phyloP scores from a whole-genome alignment of 2,329 filamentous ascomycete genomes.

The Cladorrhinum sp. region DNA sequence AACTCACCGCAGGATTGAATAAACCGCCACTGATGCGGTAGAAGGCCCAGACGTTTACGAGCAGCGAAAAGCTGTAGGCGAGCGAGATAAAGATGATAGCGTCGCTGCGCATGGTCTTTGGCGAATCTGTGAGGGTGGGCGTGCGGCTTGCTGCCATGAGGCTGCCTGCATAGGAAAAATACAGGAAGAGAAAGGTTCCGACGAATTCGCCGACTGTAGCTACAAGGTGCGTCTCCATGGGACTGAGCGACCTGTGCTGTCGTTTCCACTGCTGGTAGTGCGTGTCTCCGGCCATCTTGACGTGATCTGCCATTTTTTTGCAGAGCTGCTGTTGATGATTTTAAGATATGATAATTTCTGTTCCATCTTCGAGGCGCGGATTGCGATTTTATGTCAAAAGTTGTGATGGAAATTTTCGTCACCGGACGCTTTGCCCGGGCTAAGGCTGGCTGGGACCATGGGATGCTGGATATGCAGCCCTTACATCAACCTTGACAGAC shows the following conservation, averaged over 20 bases:
- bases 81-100: slow-evolving; percentile 47
- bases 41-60: slow-evolving; percentile 56
- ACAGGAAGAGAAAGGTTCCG: slow-evolving; percentile 53
- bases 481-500: too few relatives aligned
- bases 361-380: too few relatives aligned
- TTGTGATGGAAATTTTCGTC: too few relatives aligned
- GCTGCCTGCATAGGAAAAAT: slow-evolving; percentile 34
- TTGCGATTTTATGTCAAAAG: too few relatives aligned
- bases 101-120: slow-evolving; percentile 29
- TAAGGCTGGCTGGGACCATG: too few relatives aligned
- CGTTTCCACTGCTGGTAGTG: too few relatives aligned
- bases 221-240: slow-evolving; percentile 31
- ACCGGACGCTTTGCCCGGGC: too few relatives aligned
- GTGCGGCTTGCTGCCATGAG: slow-evolving; percentile 30
- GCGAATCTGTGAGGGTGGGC: slow-evolving; percentile 16
- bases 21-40: slow-evolving; percentile 52
- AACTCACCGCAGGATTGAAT: slow-evolving; percentile 50
- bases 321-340: too few relatives aligned
- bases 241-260: not conserved
- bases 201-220: slow-evolving; percentile 50
- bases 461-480: too few relatives aligned
- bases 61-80: slow-evolving; percentile 49
- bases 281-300: too few relatives aligned
- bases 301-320: too few relatives aligned
- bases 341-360: too few relatives aligned